Evolutionary conservation across 73 alveolate genomes (phyloP).

Genomic region (Paraurostyla sp.): DNA sequence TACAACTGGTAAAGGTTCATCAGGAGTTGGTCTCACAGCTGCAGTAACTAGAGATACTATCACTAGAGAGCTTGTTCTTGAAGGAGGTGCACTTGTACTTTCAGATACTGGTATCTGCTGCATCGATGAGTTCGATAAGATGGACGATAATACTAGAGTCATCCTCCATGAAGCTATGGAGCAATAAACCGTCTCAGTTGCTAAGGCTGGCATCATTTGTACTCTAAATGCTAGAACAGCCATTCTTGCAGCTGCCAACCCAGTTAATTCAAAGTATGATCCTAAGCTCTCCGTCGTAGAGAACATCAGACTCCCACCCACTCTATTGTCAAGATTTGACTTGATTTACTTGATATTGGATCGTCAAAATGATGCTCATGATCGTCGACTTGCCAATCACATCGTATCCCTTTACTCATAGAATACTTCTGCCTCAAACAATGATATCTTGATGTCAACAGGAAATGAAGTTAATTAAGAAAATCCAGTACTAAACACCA

Average conservation of each 20-base stretch:
- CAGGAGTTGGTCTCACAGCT: conserved; percentile 99
- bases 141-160: conserved; percentile 97
- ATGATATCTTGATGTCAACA: no score
- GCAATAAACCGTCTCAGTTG: conserved; percentile 98
- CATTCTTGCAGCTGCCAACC: conserved; percentile 99
- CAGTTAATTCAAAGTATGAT: conserved; percentile 96
- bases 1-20: conserved; percentile 99
- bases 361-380: conserved; percentile 88
- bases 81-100: conserved; percentile 99
- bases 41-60: conserved; percentile 94
- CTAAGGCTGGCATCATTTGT: conserved; percentile 98
- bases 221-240: conserved; percentile 97
- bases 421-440: no score
- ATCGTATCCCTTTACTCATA: conserved; percentile 84
- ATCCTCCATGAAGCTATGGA: conserved; percentile 99
- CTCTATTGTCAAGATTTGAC: conserved; percentile 98
- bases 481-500: conserved; percentile 48
- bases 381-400: conserved; percentile 82
- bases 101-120: conserved; percentile 99
- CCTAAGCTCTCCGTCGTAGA: conserved; percentile 89
- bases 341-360: conserved; percentile 95
- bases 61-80: conserved; percentile 94
- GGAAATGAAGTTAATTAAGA: conserved; percentile 37
- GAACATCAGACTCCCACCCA: conserved; percentile 98
- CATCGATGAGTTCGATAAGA: conserved; percentile 99